Evolutionary conservation across 2,329 filamentous ascomycete genomes (phyloP), one percentile per base, ranked within the genome.

Genomic region (Cytospora piceicola): DNA sequence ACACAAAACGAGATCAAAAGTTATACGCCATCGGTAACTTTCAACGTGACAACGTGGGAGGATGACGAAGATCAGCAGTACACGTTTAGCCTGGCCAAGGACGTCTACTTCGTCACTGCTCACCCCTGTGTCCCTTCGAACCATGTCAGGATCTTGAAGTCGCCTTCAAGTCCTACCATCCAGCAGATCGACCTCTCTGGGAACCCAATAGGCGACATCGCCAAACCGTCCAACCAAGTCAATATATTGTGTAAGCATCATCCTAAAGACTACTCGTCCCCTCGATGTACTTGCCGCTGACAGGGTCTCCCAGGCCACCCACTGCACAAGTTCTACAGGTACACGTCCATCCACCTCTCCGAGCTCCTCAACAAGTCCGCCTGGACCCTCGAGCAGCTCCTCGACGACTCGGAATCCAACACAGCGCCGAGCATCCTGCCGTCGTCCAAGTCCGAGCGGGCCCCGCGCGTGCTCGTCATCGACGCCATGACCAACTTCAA

Each of bases 51-150:
- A 15, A 74, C 79, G 42, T 80, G 81, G 34, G 75, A 78, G 2
- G 72, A 75, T 2, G 77, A 78, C 1, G 76, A 80, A 54, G 76
- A 74, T 53, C 70, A 74, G 30, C 72, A 81, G 63, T 70, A 81
- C 61, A 78, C 78, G 1, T 80, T 83, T 60, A 71, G 80, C 0
- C 74, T 90, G 12, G 75, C 77, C 7, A 84, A 87, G 69, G 87
- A 90, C 65, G 81, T 89, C 27, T 84, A 83, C 70, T 90, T 90
- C 72, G 85, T 89, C 22, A 89, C 88, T 0, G 87, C 87, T 0
- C 86, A 89, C 69, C 88, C 88, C 0, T 90, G 88, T 70, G 81
- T 85, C 6, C 82, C 85, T 1, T 86, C 85, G 1, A 80, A 81
- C 59, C 80, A 83, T 63, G 83, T 87, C 2, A 83, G 82, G 68